A percentile compares a stretch with the other conserved stretches of the same genome.
phyloP scores from a whole-genome alignment of 2,329 filamentous ascomycete species.

The Podosphaera fusca region DNA sequence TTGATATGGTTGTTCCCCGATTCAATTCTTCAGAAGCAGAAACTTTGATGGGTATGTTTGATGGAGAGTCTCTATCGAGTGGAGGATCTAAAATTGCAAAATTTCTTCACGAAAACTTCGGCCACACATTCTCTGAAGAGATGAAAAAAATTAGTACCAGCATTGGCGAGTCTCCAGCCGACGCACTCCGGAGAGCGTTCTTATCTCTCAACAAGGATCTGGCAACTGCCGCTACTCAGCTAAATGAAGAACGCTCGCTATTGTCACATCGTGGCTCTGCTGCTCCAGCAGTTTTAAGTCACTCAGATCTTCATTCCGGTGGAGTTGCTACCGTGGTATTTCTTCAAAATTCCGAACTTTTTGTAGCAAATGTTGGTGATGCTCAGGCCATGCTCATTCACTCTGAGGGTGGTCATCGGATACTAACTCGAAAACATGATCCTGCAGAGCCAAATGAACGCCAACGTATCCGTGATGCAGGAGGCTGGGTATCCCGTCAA shows the following conservation, averaged over 20 bases:
- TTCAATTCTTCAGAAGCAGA: slow-evolving; percentile 81
- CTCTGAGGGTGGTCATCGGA: slow-evolving; percentile 60
- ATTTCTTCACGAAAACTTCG: slow-evolving; percentile 89
- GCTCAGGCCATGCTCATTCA: slow-evolving; percentile 89
- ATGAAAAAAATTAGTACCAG: slow-evolving; percentile 46
- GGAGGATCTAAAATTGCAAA: slow-evolving; percentile 92
- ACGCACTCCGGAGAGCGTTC: slow-evolving; percentile 72
- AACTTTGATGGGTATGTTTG: slow-evolving; percentile 82
- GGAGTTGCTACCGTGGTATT: slow-evolving; percentile 85
- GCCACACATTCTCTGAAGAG: slow-evolving; percentile 60
- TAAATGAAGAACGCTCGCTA: slow-evolving; percentile 48
- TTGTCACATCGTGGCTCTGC: slow-evolving; percentile 47
- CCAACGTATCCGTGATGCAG: slow-evolving; percentile 75
- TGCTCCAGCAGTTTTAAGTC: slow-evolving; percentile 54
- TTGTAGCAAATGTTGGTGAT: slow-evolving; percentile 86
- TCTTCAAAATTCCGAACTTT: slow-evolving; percentile 71
- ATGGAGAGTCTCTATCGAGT: slow-evolving; percentile 70
- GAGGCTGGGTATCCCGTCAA: slow-evolving; percentile 86
- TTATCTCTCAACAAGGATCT: slow-evolving; percentile 83
- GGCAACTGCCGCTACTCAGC: slow-evolving; percentile 60
- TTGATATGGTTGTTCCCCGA: slow-evolving; percentile 83
- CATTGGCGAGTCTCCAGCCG: slow-evolving; percentile 50
- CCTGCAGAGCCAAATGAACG: slow-evolving; percentile 69
- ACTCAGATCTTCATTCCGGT: slow-evolving; percentile 75
- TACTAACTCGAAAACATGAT: slow-evolving; percentile 79